A percentile compares a stretch with the other conserved stretches of the same genome.
Conservation (phyloP, 1,284 basidiomycete genomes). For the Heimioporus retisporus region DNA sequence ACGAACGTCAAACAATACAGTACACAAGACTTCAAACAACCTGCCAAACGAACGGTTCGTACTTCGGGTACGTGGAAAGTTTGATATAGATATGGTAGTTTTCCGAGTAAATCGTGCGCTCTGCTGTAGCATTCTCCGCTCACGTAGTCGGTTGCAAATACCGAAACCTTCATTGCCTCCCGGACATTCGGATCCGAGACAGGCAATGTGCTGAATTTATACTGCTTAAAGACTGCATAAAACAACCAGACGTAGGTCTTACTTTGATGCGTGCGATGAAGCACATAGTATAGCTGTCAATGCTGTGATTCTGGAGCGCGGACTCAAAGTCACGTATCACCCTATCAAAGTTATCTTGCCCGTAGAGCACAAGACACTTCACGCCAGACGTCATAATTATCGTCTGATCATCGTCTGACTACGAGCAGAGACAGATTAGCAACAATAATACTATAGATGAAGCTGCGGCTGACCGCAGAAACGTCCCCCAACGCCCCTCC, state of each 20-base stretch:
- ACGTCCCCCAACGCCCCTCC: conserved; percentile 7
- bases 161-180: conserved; percentile 3
- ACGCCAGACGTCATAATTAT: conserved; percentile 10
- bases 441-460: not conserved
- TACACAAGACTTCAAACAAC: not conserved
- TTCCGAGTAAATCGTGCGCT: not conserved
- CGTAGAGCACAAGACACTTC: conserved; percentile 2
- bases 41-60: conserved; percentile 5
- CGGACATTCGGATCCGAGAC: not conserved
- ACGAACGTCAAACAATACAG: not conserved
- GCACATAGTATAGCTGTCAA: no score
- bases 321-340: no score
- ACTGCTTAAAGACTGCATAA: not conserved
- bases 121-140: not conserved
- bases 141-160: not conserved
- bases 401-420: not conserved
- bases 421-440: not conserved
- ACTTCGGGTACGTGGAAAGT: conserved; percentile 16
- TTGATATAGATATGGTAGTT: not conserved
- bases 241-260: not conserved
- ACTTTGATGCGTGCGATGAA: conserved; percentile 13
- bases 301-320: no score
- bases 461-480: conserved; percentile 7
- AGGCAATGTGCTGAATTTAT: no score
- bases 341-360: no score